phyloP scores from a whole-genome alignment of 73 alveolate genomes.

The Paramecium octaurelia region DNA sequence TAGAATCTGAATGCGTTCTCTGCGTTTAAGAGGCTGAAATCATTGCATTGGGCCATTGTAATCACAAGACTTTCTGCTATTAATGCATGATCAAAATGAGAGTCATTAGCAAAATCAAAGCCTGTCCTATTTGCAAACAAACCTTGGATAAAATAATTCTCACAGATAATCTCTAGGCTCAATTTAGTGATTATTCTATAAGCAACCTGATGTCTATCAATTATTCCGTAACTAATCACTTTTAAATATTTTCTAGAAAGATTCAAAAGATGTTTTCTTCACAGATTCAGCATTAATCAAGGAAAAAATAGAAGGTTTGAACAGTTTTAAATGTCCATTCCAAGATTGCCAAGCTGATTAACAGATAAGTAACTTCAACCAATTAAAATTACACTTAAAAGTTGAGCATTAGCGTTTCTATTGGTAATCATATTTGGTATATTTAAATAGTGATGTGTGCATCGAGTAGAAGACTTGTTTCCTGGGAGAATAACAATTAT shows the following conservation, averaged over 20 bases:
- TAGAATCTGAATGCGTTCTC: constrained; percentile 27
- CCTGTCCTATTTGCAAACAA: constrained; percentile 54
- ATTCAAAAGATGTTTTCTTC: constrained; percentile 18
- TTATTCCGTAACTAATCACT: background rate
- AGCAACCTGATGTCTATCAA: background rate
- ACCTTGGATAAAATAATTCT: background rate
- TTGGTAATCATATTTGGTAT: background rate
- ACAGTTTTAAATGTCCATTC: constrained; percentile 2
- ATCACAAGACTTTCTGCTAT: constrained; percentile 57
- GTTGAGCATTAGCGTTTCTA: constrained; percentile 10
- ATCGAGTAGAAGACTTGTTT: constrained; percentile 47
- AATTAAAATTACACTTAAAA: constrained; percentile 30
- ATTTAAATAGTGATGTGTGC: constrained; percentile 9
- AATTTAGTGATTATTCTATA: background rate
- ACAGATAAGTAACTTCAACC: background rate
- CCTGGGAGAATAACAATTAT: constrained; percentile 1
- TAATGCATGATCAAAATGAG: constrained; percentile 47
- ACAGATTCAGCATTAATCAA: background rate
- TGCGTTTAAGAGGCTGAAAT: background rate
- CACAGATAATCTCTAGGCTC: constrained; percentile 43
- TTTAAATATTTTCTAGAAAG: background rate
- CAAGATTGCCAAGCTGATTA: background rate
- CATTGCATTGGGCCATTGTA: constrained; percentile 54
- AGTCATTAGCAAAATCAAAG: background rate
- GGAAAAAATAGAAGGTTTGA: background rate